Evolutionary conservation across 306 rosid genomes (phyloP).

Genomic region (Malus fusca): DNA sequence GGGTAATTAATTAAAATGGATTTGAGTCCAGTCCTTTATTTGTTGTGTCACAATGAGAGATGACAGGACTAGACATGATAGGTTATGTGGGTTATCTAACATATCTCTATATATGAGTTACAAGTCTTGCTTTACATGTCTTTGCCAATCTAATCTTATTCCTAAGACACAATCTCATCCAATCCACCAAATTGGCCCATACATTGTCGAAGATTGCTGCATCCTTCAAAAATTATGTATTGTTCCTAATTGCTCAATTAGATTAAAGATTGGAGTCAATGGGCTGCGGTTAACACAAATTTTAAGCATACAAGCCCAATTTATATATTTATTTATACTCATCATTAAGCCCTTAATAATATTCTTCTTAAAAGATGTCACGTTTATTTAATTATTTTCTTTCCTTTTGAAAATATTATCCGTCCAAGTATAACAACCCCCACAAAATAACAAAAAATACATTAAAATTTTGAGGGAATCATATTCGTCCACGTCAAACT

Average conservation of each 20-base stretch:
- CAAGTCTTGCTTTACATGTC: too few species aligned
- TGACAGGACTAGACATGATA: too few species aligned
- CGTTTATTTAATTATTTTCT: not conserved
- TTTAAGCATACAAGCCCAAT: not conserved
- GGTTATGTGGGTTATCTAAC: too few species aligned
- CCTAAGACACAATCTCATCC: too few species aligned
- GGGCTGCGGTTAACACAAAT: not conserved
- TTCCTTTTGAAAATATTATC: not conserved
- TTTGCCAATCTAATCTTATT: too few species aligned
- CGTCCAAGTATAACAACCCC: not conserved
- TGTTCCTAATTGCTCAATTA: not conserved
- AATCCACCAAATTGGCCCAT: too few species aligned
- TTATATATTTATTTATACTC: too few species aligned
- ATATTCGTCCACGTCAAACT: slow-evolving; percentile 32
- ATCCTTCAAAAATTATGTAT: not conserved
- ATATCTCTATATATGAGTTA: too few species aligned
- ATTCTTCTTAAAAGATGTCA: not conserved
- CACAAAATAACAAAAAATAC: not conserved
- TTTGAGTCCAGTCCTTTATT: too few species aligned
- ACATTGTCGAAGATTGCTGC: not conserved
- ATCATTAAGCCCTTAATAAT: too few species aligned
- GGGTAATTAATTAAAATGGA: too few species aligned
- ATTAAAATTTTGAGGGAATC: slow-evolving; percentile 7
- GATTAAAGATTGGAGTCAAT: not conserved
- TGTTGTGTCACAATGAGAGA: too few species aligned